phyloP scores from a whole-genome alignment of 202 grass and related monocot genomes.

The Zizania palustris region DNA sequence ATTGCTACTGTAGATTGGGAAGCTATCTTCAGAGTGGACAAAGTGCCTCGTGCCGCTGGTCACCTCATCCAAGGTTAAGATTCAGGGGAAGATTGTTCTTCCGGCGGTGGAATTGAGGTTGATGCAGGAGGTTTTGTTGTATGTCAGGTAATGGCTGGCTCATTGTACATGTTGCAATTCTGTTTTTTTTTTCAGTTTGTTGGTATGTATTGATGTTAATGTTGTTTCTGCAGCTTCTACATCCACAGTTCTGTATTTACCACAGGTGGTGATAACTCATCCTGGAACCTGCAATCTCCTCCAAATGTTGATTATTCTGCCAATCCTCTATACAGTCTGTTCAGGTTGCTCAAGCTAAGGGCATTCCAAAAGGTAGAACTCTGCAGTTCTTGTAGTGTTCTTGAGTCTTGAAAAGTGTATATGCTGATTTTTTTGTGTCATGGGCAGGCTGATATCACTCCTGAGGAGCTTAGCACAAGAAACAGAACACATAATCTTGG shows the following conservation, averaged over 20 bases:
- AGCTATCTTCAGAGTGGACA: slow-evolving; percentile 66
- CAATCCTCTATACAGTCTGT: slow-evolving; percentile 56
- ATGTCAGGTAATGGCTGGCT: slow-evolving; percentile 58
- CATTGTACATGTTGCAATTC: not conserved
- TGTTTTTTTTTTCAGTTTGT: not conserved
- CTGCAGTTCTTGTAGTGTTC: not conserved
- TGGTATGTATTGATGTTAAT: slow-evolving; percentile 8
- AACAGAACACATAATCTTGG: slow-evolving; percentile 60
- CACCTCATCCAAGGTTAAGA: slow-evolving; percentile 79
- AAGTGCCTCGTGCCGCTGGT: slow-evolving; percentile 78
- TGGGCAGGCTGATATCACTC: slow-evolving; percentile 79
- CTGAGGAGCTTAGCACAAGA: slow-evolving; percentile 57
- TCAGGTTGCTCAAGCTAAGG: slow-evolving; percentile 61
- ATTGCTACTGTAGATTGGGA: slow-evolving; percentile 63
- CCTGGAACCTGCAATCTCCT: slow-evolving; percentile 43
- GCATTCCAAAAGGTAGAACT: slow-evolving; percentile 48
- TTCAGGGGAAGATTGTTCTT: slow-evolving; percentile 57
- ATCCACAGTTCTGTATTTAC: slow-evolving; percentile 79
- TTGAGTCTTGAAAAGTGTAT: not conserved
- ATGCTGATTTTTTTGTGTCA: slow-evolving; percentile 5
- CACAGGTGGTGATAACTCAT: slow-evolving; percentile 43
- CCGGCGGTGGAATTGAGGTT: slow-evolving; percentile 54
- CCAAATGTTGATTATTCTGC: slow-evolving; percentile 45
- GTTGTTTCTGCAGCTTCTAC: slow-evolving; percentile 64
- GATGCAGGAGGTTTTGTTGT: slow-evolving; percentile 77